Base-by-base conservation (phyloP, 2,329 filamentous ascomycete species). In the Stachybotrys echinatus region DNA sequence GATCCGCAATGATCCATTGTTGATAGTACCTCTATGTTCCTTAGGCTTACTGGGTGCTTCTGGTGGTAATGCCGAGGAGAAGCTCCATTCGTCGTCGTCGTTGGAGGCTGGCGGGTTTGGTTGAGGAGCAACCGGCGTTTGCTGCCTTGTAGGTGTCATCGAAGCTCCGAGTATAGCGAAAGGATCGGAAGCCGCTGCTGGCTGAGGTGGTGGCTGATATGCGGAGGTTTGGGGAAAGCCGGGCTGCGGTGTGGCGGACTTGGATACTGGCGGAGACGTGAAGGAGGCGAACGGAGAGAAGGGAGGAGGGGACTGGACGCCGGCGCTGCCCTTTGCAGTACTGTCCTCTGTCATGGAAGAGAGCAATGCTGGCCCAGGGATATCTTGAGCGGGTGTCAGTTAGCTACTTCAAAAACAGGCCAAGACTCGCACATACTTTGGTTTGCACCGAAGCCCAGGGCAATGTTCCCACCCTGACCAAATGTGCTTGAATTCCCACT, bases 31-130 rank as follows among this genome's bases (percentile, higher is more conserved):
- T 45, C 81, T 81, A 56, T 89, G 81, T 47, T 82, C 78, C 48
- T 71, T 76, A 2, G 85, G 83, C 31, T 82, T 77, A 52, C 69
- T 61, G 18, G 74, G 61, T 48, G 73, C 61, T 53, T 81, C 75
- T 3, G 75, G 68, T 23, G 92, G 92, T 14, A 96, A 76, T 0
- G 92, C 86, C 0, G 92, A 97, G 3, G 89, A 84, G 66, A 97
- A 97, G 21, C 84, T 88, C 92, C 92, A 97, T 62, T 97, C 92
- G 55, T 97, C 92, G 47, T 96, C 92, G 43, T 88, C 83, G 47
- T 73, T 74, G 7, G 71, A 61, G 8, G 60, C 56, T 4, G 71
- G 48, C 0, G 64, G 54, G n/a, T 52, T 48, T 2, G 55, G 58
- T 18, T 58, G 54, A 7, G 56, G 54, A 14, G 14, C 27, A 34